phyloP scores from a whole-genome alignment of 805 yeast genomes.

The Debaryomyces maramus region DNA sequence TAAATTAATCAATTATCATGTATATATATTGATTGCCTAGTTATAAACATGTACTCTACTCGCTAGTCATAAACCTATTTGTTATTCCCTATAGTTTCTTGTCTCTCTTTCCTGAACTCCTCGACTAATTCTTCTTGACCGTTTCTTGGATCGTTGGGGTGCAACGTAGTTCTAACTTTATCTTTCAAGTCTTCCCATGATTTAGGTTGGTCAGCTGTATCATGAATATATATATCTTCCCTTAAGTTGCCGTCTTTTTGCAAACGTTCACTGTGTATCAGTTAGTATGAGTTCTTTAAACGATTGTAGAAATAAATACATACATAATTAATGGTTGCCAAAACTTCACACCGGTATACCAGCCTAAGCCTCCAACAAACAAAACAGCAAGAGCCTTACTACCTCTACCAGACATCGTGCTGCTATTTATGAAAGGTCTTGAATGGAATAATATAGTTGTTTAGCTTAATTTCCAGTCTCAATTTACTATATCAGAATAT shows the following conservation, averaged over 20 bases:
- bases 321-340: slow-evolving; percentile 74
- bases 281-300: background rate
- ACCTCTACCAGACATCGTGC: slow-evolving; percentile 12
- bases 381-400: slow-evolving; percentile 18
- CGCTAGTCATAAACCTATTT: background rate
- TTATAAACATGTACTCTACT: background rate
- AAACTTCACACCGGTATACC: slow-evolving; percentile 59
- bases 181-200: slow-evolving; percentile 41
- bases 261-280: slow-evolving; percentile 52
- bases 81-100: background rate
- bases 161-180: slow-evolving; percentile 29
- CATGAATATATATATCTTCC: slow-evolving; percentile 56
- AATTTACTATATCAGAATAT: too few relatives aligned
- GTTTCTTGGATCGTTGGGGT: slow-evolving; percentile 20
- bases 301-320: slow-evolving; percentile 22
- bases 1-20: too few relatives aligned
- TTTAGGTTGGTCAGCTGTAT: slow-evolving; percentile 35
- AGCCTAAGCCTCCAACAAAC: slow-evolving; percentile 27
- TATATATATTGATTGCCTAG: too few relatives aligned
- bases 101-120: background rate
- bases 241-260: slow-evolving; percentile 66
- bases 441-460: background rate
- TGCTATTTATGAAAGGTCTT: background rate
- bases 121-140: background rate
- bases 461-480: background rate